phyloP scores from a whole-genome alignment of 139 green algal genomes.

The Zygnema circumcarinatum region DNA sequence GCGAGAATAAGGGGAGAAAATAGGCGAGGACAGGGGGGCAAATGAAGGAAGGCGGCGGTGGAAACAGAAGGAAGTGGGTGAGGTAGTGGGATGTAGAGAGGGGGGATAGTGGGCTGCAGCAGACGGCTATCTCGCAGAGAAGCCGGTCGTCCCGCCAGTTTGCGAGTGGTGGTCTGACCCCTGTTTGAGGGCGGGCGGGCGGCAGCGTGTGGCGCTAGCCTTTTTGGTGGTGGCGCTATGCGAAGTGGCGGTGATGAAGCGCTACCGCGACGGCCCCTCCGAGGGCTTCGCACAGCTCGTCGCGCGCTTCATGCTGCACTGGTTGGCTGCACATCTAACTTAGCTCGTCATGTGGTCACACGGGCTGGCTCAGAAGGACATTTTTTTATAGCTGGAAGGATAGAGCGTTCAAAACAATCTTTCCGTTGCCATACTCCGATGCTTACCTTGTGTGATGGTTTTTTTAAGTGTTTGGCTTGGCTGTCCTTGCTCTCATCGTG shows the following conservation, averaged over 20 bases:
- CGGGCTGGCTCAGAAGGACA: not conserved
- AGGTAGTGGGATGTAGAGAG: not conserved
- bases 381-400: not conserved
- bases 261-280: not conserved
- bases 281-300: not conserved
- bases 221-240: conserved; percentile 15
- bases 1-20: too few relatives aligned
- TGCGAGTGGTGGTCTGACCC: too few relatives aligned
- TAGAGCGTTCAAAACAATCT: not conserved
- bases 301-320: conserved; percentile 2
- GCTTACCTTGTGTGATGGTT: not conserved
- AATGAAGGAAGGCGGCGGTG: not conserved
- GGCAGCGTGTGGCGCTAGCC: conserved; percentile 18
- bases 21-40: not conserved
- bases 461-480: too few relatives aligned
- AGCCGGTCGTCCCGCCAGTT: too few relatives aligned
- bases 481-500: too few relatives aligned
- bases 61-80: not conserved
- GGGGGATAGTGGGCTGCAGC: conserved; percentile 5
- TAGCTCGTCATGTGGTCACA: not conserved
- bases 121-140: too few relatives aligned
- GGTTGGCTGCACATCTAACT: too few relatives aligned
- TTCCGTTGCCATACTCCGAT: not conserved
- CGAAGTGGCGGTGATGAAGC: conserved; percentile 17
- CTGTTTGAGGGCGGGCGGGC: too few relatives aligned